A percentile compares a stretch with the other conserved stretches of the same genome.
These are phyloP conservation scores for Fennellomyces sp. DNA, from an alignment of 371 early-diverging fungal genomes.

Conservation along the genomic window DNA sequence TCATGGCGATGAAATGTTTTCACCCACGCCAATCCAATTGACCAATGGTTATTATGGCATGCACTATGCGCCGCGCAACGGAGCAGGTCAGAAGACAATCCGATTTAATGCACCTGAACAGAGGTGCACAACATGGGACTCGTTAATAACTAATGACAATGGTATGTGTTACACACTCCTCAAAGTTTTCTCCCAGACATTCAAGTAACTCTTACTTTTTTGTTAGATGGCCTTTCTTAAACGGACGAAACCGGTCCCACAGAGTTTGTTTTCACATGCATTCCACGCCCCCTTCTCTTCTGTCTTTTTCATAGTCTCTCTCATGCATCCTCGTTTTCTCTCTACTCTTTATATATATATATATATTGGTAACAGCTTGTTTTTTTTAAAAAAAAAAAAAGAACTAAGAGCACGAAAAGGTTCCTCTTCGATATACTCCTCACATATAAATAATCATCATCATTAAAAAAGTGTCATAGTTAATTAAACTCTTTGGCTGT, in stretches of 20 bases:
- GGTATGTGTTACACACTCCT: not conserved
- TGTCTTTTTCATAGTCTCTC: no score
- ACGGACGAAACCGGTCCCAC: constrained; percentile 5
- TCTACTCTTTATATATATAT: no score
- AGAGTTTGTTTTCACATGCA: not conserved
- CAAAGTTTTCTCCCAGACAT: constrained; percentile 1
- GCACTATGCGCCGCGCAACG: not conserved
- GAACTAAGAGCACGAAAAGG: no score
- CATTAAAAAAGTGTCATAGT: no score
- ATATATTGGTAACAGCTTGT: no score
- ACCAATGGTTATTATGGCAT: constrained; percentile 14
- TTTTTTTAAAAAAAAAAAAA: no score
- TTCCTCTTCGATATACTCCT: no score
- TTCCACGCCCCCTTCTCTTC: not conserved
- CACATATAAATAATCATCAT: no score
- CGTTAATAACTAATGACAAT: constrained; percentile 4
- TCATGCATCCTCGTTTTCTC: not conserved
- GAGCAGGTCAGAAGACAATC: constrained; percentile 1
- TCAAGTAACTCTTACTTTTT: not conserved
- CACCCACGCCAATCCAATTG: constrained; percentile 15
- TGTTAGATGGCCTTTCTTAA: not conserved
- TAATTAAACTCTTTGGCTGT: no score
- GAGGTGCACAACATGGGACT: constrained; percentile 1
- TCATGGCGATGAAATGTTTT: constrained; percentile 13
- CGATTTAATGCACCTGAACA: constrained; percentile 1